Base-by-base conservation (phyloP, 2,329 filamentous ascomycete species). In the Sarocladiaceae sp. region DNA sequence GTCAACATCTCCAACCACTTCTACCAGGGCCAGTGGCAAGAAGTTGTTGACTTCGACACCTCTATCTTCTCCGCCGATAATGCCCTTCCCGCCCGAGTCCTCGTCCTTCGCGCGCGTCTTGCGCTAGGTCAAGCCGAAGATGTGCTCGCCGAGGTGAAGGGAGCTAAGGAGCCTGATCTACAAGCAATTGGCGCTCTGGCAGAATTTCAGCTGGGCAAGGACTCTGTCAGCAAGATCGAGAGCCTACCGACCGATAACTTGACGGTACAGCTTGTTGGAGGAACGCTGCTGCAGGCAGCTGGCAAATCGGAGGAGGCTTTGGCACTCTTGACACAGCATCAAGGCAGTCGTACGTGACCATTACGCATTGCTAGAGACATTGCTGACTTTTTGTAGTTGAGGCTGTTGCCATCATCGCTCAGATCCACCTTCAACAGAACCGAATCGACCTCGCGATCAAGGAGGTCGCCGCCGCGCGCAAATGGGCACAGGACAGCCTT, bases 401-500 rank as follows among this genome's bases (percentile, higher is more conserved):
- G 59, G 87, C 90, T 52, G 90, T 97, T 50, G 87, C 92, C 40
- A 74, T 97, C 56, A 92, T 94, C 58, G 85, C 92, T 26, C 93
- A 99, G 69, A 95, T 97, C 60, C 87, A 97, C 65, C 84, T 97
- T 10, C 81, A 89, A 60, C 90, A 96, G 66, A 97, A 97, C 76
- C 83, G 93, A 60, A 87, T 87, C 62, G 93, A 97, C 68, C 82
- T 97, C 47, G 94, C 94, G 1, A 63, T 91, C 12, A 96, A 96
- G 71, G 93, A 97, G 72, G 91, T 96, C 33, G 76, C 84, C 50
- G 83, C 87, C 31, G 94, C 94, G 31, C 84, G 92, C 67, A 83
- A 90, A 71, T 97, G 93, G 89, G 94, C 93, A 7, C 93, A 99
- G 71, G 94, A 97, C 67, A 96, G 87, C 60, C 74, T 97, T 35